Evolutionary conservation across 306 rosid species (phyloP), one percentile per base, ranked within the genome.

Genomic region (Sicyos baderoa): DNA sequence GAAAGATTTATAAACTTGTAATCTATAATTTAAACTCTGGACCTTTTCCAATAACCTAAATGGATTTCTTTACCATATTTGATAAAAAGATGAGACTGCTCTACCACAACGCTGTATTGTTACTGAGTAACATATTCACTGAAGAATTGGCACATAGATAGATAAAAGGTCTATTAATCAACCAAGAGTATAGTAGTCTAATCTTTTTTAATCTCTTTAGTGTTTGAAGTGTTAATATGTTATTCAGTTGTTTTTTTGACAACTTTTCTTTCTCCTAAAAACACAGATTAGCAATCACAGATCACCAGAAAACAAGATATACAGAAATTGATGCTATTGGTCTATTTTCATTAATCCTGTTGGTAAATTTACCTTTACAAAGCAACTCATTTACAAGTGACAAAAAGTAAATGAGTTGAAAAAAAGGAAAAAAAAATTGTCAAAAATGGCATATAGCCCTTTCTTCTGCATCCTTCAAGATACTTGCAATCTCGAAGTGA

Each of bases 401-500:
- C 70, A 13, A 14, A 65, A 45, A 65, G 7, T 7, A 19, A 22
- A 63, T 6, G 52, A 42, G 29, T 64, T 0, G 21, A 6, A 44
- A 66, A 66, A 25, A 25, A 25, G 29, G 29, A 25, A 25, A 25
- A 25, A 25, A 25, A 2, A 3, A 0, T 7, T 19, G 70, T 65
- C 1, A 51, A 68, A 68, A 68, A 68, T 27, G 44, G 16, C 9
- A 48, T 9, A 4, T 50, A 1, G 47, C 7, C 27, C 27, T 50
- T 29, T 50, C 6, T 5, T 25, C 47, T 69, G 6, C 60, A 69
- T 51, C 49, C 17, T 49, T 68, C 45, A 49, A 50, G 58, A 68
- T 48, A 25, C 15, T 21, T 63, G 19, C 60, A 81, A 48, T 48
- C 37, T 22, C 52, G 80, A 79, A 45, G 79, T 72, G 77, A 81